A percentile compares a stretch with the other conserved stretches of the same genome.
Conservation (phyloP, 2,329 filamentous ascomycete genomes). For the Aspergillus melleus region DNA sequence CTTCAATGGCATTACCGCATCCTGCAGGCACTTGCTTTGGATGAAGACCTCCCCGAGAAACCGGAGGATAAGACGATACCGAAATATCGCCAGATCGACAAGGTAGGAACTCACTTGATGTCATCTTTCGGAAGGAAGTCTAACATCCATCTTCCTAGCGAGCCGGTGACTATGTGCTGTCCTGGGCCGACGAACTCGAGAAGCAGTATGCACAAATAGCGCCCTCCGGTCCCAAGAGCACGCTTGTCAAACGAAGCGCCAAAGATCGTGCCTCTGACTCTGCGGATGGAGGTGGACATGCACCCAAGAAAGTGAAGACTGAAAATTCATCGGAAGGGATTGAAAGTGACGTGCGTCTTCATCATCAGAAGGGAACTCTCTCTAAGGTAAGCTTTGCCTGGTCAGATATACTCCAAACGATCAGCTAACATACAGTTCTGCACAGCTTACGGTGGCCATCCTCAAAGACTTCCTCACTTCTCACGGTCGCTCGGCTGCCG, state of each 20-base stretch:
- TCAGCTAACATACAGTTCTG: slow-evolving; percentile 6
- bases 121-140: not conserved
- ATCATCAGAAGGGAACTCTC: slow-evolving; percentile 45
- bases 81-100: slow-evolving; percentile 83
- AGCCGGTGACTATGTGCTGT: slow-evolving; percentile 72
- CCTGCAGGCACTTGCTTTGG: slow-evolving; percentile 83
- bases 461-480: slow-evolving; percentile 49
- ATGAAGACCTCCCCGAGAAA: slow-evolving; percentile 80
- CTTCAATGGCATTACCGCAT: slow-evolving; percentile 98
- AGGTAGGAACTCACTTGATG: slow-evolving; percentile 42
- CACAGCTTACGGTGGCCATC: slow-evolving; percentile 46
- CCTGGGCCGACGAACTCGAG: slow-evolving; percentile 72
- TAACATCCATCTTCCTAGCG: slow-evolving; percentile 47
- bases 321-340: slow-evolving; percentile 27
- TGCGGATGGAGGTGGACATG: slow-evolving; percentile 27
- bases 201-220: slow-evolving; percentile 53
- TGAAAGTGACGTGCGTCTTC: slow-evolving; percentile 42
- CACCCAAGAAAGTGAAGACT: slow-evolving; percentile 49
- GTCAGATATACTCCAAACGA: not conserved
- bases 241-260: slow-evolving; percentile 49
- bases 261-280: slow-evolving; percentile 26
- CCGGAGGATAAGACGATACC: slow-evolving; percentile 79
- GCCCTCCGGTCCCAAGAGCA: slow-evolving; percentile 42
- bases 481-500: slow-evolving; percentile 43
- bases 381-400: slow-evolving; percentile 34